A percentile compares a stretch with the other conserved stretches of the same genome.
Conservation (phyloP, 768 basidiomycete species). For the Mycena alexandri region DNA sequence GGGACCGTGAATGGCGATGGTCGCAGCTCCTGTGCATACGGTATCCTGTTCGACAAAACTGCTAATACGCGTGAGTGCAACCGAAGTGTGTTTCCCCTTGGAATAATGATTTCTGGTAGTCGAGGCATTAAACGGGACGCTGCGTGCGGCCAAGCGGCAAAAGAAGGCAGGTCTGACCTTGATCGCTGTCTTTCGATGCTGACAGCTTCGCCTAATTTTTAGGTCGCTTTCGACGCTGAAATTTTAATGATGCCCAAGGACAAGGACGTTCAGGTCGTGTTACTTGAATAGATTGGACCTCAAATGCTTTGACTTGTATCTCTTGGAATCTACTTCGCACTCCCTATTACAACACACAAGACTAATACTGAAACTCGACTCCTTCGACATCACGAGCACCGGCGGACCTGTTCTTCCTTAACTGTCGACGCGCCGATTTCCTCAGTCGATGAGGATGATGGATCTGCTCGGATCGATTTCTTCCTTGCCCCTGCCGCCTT, state of each 20-base stretch:
- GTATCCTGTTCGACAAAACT: conserved; percentile 61
- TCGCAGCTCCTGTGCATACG: conserved; percentile 53
- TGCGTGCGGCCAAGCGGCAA: conserved; percentile 40
- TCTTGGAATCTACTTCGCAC: too few relatives aligned
- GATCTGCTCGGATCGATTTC: too few relatives aligned
- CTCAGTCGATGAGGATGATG: too few relatives aligned
- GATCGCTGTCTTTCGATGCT: background rate
- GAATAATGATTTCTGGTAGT: conserved; percentile 44
- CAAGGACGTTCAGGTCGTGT: conserved; percentile 59
- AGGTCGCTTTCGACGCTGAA: conserved; percentile 61
- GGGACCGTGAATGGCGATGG: conserved; percentile 56
- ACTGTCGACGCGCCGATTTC: too few relatives aligned
- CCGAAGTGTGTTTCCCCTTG: background rate
- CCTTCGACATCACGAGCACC: too few relatives aligned
- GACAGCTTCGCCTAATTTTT: background rate
- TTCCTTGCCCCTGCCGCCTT: too few relatives aligned
- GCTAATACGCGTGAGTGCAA: conserved; percentile 55
- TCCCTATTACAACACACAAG: too few relatives aligned
- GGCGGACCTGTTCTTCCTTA: too few relatives aligned
- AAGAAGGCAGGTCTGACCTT: conserved; percentile 12
- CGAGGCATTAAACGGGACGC: conserved; percentile 63
- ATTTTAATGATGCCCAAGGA: conserved; percentile 65
- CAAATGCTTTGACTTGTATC: too few relatives aligned
- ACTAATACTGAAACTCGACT: too few relatives aligned
- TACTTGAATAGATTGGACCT: conserved; percentile 44